Evolutionary conservation across 2,329 filamentous ascomycete species (phyloP).

Genomic region (Botrytis byssoidea): DNA sequence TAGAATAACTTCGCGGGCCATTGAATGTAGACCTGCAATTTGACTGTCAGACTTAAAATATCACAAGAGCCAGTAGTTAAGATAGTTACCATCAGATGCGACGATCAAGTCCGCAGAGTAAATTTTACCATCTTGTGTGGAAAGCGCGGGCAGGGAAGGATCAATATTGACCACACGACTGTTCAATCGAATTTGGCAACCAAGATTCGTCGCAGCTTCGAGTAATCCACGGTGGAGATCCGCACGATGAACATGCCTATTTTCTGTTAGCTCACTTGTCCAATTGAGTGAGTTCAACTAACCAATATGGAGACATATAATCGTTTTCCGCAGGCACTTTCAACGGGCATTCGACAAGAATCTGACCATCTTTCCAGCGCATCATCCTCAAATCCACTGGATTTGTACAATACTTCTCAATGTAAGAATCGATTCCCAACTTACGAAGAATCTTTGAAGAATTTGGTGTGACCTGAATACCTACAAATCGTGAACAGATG

Average conservation of each 20-base stretch:
- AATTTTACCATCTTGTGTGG: neutral
- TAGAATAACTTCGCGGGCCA: conserved; percentile 37
- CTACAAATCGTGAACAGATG: neutral
- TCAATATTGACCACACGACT: conserved; percentile 1
- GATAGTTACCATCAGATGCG: neutral
- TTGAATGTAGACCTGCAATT: neutral
- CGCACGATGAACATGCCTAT: conserved; percentile 8
- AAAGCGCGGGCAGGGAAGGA: neutral
- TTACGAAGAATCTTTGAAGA: neutral
- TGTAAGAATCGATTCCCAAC: conserved; percentile 20
- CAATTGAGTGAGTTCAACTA: neutral
- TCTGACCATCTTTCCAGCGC: conserved; percentile 26
- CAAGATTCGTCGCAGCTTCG: neutral
- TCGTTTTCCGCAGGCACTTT: conserved; percentile 25
- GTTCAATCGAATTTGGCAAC: neutral
- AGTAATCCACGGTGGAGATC: conserved; percentile 1
- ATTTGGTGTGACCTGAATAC: neutral
- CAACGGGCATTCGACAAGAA: conserved; percentile 27
- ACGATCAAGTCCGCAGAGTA: neutral
- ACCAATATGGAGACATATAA: conserved; percentile 18
- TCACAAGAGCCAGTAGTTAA: neutral
- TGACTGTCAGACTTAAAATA: neutral
- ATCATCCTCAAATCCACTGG: conserved; percentile 28
- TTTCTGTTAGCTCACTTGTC: neutral
- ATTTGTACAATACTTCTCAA: conserved; percentile 25